Evolutionary conservation across 352 stramenopile species (phyloP), one percentile per base, ranked within the genome.

Genomic region (Phytopythium sindhum): DNA sequence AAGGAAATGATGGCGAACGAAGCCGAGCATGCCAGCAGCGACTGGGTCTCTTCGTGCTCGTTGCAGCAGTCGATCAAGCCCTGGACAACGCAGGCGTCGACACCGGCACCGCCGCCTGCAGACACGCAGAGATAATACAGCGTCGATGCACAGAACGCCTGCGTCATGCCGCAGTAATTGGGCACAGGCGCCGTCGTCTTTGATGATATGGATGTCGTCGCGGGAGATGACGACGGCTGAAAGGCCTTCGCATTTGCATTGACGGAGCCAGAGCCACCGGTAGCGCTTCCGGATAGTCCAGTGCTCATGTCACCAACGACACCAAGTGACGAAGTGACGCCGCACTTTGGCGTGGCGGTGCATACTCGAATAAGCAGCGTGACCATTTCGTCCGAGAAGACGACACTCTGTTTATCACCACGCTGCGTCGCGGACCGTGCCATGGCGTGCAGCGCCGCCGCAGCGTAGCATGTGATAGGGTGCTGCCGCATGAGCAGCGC

Each of bases 1-100:
- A 92, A 92, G 28, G 83, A 92, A 11, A 89, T 82, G 57, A 91
- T 94, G 0, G 83, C 86, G 61, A 94, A 94, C 6, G 86, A 85
- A 2, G 83, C 81, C 0, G 86, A 77, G 55, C 86, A 94, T 3
- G 86, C 83, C 39, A 94, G 62, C 31, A 94, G 53, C 7, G 81
- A 87, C 37, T 86, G 72, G 14, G 73, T 75, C 63, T 92, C 84
- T 55, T 94, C 83, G 55, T 89, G 89, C 7, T 64, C 64, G 33
- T 90, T 92, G 73, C 86, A 91, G 29, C 78, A 83, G 9, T 80
- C 64, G 52, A 92, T 84, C 17, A 93, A 65, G 0, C 80, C 84
- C 35, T 89, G 77, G 12, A 91, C 79, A 26, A 88, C 68, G 14
- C 77, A 71, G 11, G 69, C 63, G 21, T 74, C 84, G 21, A 74